Evolutionary conservation across 2,329 filamentous ascomycete genomes (phyloP), one percentile per base, ranked within the genome.

Genomic region (Hortaea werneckii): DNA sequence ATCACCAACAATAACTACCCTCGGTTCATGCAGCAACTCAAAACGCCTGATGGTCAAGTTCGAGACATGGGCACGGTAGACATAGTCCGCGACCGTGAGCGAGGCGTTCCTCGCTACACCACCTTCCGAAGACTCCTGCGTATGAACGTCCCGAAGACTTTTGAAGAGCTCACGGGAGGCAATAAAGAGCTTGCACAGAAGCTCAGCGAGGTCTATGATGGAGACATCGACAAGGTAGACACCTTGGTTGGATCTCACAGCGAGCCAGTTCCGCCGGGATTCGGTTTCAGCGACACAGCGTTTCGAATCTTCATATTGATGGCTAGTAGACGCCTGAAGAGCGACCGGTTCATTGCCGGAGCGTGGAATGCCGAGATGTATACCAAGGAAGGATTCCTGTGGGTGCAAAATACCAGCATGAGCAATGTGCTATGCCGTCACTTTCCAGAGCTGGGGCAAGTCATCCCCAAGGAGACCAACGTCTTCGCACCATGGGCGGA

Each of bases 251-350:
- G 69, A 0, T 67, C 60, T 29, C 65, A 66, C 29, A 60, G 63
- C 39, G 70, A 73, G 52, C 67, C 67, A 0, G 45, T 72, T 5
- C 67, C 67, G 4, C 56, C 65, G 29, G 70, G 70, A 0, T 73
- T 73, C 42, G 70, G 69, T 0, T 73, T 73, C 53, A 68, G 65
- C 49, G 70, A 73, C 43, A 73, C 70, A 2, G 69, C 70, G 1
- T 73, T 73, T 50, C 55, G 69, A 0, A 58, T 72, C 1, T 72
- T 72, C 46, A 69, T 72, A 34, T 49, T 71, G 1, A 72, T 72
- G 68, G 69, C 20, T 20, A 20, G 20, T 20, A 20, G 20, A 20
- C 20, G 20, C 20, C 20, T 20, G 20, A 20, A 20, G 20, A 20
- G 20, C 20, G 20, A 20, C 20, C 20, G 20, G 20, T 20, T 20